Percentiles rank a stretch among this genome's conserved stretches.
These are phyloP conservation scores for Lignosus rhinocerotis DNA, from an alignment of 1,284 basidiomycete species.

Conservation along the genomic window DNA sequence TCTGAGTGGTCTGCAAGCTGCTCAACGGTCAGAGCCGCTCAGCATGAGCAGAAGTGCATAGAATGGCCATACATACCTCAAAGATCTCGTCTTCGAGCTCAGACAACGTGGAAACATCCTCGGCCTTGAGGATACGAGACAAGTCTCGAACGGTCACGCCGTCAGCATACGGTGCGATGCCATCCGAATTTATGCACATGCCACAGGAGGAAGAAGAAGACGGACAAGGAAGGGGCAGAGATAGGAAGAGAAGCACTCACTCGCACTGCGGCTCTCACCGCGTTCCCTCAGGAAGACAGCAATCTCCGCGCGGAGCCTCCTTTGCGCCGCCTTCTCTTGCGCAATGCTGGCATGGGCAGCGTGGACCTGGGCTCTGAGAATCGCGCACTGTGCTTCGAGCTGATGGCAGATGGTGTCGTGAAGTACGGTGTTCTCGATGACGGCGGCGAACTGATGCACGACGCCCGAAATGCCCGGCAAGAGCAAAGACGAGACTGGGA, in stretches of 20 bases:
- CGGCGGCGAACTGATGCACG: conserved; percentile 16
- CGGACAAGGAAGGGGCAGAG: neutral
- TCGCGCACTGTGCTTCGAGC: conserved; percentile 20
- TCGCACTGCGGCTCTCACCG: conserved; percentile 3
- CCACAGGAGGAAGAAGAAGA: neutral
- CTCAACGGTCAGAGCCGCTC: neutral
- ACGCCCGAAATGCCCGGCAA: conserved; percentile 13
- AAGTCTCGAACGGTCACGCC: too few species aligned
- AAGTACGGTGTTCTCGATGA: conserved; percentile 22
- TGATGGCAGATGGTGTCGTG: conserved; percentile 21
- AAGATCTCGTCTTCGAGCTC: too few species aligned
- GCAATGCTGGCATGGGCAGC: conserved; percentile 16
- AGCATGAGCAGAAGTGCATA: too few species aligned
- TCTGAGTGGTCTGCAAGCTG: conserved; percentile 10
- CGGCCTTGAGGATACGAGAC: too few species aligned
- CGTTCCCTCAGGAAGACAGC: conserved; percentile 12
- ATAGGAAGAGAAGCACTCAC: conserved; percentile 2
- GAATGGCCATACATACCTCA: too few species aligned
- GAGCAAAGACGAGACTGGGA: conserved; percentile 9
- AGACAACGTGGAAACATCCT: too few species aligned
- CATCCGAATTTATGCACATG: neutral
- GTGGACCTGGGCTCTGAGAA: conserved; percentile 15
- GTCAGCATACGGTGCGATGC: too few species aligned
- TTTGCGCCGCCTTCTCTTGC: conserved; percentile 24
- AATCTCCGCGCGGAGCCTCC: conserved; percentile 19